A percentile compares a stretch with the other conserved stretches of the same genome.
phyloP scores from a whole-genome alignment of 306 rosid species.

The Lupinus albus region DNA sequence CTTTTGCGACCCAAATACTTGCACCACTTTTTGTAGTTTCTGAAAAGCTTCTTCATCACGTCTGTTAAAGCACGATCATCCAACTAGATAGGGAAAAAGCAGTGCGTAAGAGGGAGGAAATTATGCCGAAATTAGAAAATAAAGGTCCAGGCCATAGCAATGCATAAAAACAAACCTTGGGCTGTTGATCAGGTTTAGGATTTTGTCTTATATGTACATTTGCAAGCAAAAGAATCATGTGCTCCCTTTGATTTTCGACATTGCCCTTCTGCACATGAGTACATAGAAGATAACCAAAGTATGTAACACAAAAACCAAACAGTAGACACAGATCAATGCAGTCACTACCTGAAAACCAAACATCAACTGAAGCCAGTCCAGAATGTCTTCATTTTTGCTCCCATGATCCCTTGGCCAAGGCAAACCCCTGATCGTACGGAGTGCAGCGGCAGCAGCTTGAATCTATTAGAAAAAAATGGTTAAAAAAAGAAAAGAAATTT shows the following conservation, averaged over 20 bases:
- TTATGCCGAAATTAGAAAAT: slow-evolving; percentile 30
- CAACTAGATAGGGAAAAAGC: slow-evolving; percentile 56
- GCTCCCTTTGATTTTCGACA: slow-evolving; percentile 98
- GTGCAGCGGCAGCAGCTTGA: slow-evolving; percentile 71
- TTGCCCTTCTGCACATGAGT: slow-evolving; percentile 66
- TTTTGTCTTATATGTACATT: slow-evolving; percentile 79
- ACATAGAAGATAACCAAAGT: slow-evolving; percentile 34
- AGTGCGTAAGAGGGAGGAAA: slow-evolving; percentile 24
- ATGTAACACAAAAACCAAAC: slow-evolving; percentile 35
- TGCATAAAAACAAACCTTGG: slow-evolving; percentile 61
- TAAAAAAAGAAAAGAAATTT: slow-evolving; percentile 11
- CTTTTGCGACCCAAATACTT: slow-evolving; percentile 93
- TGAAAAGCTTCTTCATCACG: slow-evolving; percentile 95
- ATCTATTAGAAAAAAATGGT: slow-evolving; percentile 53
- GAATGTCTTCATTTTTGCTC: slow-evolving; percentile 79
- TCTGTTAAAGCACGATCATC: slow-evolving; percentile 76
- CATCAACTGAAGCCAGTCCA: slow-evolving; percentile 94
- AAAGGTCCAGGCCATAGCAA: slow-evolving; percentile 9
- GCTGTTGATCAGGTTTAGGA: slow-evolving; percentile 70
- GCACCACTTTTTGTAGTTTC: slow-evolving; percentile 94
- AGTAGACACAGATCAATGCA: slow-evolving; percentile 29
- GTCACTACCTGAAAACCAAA: slow-evolving; percentile 88
- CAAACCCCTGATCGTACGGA: slow-evolving; percentile 87
- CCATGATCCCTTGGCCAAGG: slow-evolving; percentile 69
- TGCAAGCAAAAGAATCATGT: slow-evolving; percentile 92